These are phyloP conservation scores for Floccularia luteovirens DNA, from an alignment of 768 basidiomycete genomes.

Conservation along the genomic window DNA sequence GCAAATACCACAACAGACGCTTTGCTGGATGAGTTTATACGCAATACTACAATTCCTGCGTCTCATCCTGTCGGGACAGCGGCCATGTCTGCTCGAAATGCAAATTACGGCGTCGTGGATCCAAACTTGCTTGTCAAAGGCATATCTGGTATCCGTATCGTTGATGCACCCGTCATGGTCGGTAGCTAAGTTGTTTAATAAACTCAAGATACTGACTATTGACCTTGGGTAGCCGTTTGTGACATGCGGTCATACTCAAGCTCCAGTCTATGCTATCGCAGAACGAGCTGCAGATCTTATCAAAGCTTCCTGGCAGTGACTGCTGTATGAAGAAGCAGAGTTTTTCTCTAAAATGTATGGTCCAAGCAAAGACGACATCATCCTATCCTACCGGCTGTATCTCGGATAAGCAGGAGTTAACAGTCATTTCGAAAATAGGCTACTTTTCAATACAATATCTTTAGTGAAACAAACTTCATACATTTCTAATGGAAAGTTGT, in stretches of 20 bases:
- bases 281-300: conserved; percentile 7
- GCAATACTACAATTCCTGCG: conserved; percentile 11
- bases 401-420: too few relatives aligned
- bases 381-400: too few relatives aligned
- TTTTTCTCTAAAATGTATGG: too few relatives aligned
- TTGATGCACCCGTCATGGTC: conserved; percentile 5
- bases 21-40: conserved; percentile 15
- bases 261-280: conserved; percentile 6
- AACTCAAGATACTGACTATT: neutral
- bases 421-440: too few relatives aligned
- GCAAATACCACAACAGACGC: conserved; percentile 4
- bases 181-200: neutral
- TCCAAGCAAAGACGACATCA: too few relatives aligned
- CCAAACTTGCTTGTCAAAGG: conserved; percentile 28
- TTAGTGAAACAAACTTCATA: too few relatives aligned
- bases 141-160: neutral
- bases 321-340: too few relatives aligned
- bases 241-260: conserved; percentile 2
- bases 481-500: too few relatives aligned
- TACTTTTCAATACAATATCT: too few relatives aligned
- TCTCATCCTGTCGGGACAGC: conserved; percentile 25
- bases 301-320: neutral
- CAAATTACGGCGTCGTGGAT: conserved; percentile 25
- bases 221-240: neutral
- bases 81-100: conserved; percentile 17